Evolutionary conservation across 208 protist species (phyloP), one percentile per base, ranked within the genome.

Genomic region (Acanthamoeba triangularis): DNA sequence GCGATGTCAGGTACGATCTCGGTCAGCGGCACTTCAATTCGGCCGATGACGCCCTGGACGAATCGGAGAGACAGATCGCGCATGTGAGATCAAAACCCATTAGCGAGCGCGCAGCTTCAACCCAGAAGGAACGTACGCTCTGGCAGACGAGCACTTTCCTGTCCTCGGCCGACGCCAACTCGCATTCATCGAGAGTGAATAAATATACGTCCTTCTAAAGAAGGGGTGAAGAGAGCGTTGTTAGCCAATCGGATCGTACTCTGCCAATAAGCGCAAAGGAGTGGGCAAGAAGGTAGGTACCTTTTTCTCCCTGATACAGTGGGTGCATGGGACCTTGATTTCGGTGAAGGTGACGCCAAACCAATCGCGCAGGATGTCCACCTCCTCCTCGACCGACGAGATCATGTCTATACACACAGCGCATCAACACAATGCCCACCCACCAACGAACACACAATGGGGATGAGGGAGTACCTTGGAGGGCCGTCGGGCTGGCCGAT

Each of bases 1-100:
- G 59, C 61, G 37, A 93, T 93, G 44, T 93, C 88, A 18, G 88
- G 88, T 25, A 93, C 88, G 54, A 93, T 25, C 59, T 93, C 88
- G 28, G 37, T 56, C n/a, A 93, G 47, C 52, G 88, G 88, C 30
- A 93, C 88, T 10, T 67, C 88, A 25, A 93, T 28, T 78, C 33
- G 28, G 8, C 37, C 37, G 28, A 88, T 54, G 18, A 80, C 69
- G 69, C 37, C 37, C 69, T 80, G 69, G 3, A 3, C 69, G 37
- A 33, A 8, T 18, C 13, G 0, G 4, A n/a, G n/a, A n/a, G n/a
- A n/a, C n/a, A n/a, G n/a, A n/a, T n/a, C n/a, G 20, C 25, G 28
- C 1, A 18, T 41, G 10, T 35, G 23, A 87, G 7, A 10, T 56
- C 8, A 28, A 11, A 18, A n/a, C 16, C 23, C 6, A 65, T 23